Evolutionary conservation across 1,284 basidiomycete genomes (phyloP).

Genomic region (Salmacisia buchloeana): DNA sequence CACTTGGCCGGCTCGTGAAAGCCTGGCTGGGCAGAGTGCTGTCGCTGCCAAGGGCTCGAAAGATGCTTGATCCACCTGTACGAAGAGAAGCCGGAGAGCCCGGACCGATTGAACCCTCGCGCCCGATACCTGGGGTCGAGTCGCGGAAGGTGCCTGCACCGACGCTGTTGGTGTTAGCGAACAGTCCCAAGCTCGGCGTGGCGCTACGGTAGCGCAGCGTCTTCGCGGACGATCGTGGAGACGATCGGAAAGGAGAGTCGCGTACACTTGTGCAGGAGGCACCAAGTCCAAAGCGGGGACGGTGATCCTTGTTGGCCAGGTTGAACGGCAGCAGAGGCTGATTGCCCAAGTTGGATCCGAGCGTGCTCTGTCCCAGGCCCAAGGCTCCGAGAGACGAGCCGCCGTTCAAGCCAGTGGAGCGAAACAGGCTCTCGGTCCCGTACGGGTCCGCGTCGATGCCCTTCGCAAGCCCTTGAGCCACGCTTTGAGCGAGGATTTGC

Average conservation of each 20-base stretch:
- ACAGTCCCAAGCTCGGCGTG: slow-evolving; percentile 32
- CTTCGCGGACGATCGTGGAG: slow-evolving; percentile 35
- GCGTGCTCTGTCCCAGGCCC: background rate
- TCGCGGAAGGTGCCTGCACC: slow-evolving; percentile 32
- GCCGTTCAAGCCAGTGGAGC: slow-evolving; percentile 26
- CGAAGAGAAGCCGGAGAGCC: slow-evolving; percentile 22
- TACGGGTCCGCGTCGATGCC: slow-evolving; percentile 77
- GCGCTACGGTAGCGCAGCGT: slow-evolving; percentile 45
- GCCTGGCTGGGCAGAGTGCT: slow-evolving; percentile 53
- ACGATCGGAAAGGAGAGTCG: slow-evolving; percentile 54
- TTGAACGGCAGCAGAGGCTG: slow-evolving; percentile 45
- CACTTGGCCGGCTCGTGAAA: slow-evolving; percentile 70
- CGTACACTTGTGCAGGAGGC: slow-evolving; percentile 48
- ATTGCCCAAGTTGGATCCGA: background rate
- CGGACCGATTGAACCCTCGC: background rate
- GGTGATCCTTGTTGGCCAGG: slow-evolving; percentile 42
- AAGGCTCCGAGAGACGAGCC: slow-evolving; percentile 21
- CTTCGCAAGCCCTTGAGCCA: slow-evolving; percentile 13
- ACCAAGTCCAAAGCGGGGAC: slow-evolving; percentile 10
- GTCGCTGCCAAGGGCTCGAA: slow-evolving; percentile 60
- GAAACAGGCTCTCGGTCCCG: slow-evolving; percentile 64
- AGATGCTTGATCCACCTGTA: slow-evolving; percentile 21
- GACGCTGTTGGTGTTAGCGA: slow-evolving; percentile 3
- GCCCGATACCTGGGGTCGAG: slow-evolving; percentile 42
- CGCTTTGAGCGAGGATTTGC: slow-evolving; percentile 23